These are phyloP conservation scores for Clonostachys sp. DNA, from an alignment of 2,329 filamentous ascomycete genomes.

Conservation along the genomic window DNA sequence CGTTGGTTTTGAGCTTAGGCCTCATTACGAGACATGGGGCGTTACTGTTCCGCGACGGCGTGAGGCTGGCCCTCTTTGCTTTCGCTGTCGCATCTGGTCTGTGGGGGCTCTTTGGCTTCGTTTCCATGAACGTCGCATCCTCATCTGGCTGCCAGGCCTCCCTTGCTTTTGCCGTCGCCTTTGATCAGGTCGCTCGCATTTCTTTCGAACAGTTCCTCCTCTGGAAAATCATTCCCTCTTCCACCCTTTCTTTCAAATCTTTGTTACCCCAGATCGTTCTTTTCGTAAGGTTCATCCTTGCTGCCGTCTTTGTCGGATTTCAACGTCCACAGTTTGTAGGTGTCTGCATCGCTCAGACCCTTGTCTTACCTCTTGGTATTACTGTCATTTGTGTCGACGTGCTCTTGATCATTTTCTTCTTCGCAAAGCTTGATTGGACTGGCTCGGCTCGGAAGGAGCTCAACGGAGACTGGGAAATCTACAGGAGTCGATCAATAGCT, in stretches of 20 bases:
- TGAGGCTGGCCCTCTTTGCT: constrained; percentile 59
- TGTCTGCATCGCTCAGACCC: constrained; percentile 45
- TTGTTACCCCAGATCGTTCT: constrained; percentile 41
- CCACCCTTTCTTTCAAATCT: constrained; percentile 26
- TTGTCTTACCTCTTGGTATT: constrained; percentile 37
- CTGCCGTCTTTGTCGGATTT: constrained; percentile 49
- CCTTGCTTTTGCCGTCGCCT: constrained; percentile 45
- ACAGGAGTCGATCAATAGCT: too few species aligned
- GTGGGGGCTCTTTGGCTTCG: constrained; percentile 50
- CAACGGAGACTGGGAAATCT: too few species aligned
- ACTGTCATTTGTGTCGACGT: constrained; percentile 38
- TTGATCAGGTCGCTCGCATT: constrained; percentile 53
- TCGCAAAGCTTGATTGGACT: constrained; percentile 23
- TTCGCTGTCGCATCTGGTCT: constrained; percentile 46
- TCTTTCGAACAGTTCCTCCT: constrained; percentile 49
- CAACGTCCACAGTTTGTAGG: constrained; percentile 44
- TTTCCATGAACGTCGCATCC: constrained; percentile 40
- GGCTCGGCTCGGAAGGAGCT: constrained; percentile 16
- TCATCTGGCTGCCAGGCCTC: constrained; percentile 42
- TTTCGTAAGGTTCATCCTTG: constrained; percentile 43
- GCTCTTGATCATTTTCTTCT: constrained; percentile 34
- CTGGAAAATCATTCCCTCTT: constrained; percentile 39
- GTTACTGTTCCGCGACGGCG: constrained; percentile 48
- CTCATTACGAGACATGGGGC: constrained; percentile 41
- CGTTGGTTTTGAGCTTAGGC: constrained; percentile 39